Evolutionary conservation across 768 basidiomycete genomes (phyloP).

Genomic region (Baorangia bicolor): DNA sequence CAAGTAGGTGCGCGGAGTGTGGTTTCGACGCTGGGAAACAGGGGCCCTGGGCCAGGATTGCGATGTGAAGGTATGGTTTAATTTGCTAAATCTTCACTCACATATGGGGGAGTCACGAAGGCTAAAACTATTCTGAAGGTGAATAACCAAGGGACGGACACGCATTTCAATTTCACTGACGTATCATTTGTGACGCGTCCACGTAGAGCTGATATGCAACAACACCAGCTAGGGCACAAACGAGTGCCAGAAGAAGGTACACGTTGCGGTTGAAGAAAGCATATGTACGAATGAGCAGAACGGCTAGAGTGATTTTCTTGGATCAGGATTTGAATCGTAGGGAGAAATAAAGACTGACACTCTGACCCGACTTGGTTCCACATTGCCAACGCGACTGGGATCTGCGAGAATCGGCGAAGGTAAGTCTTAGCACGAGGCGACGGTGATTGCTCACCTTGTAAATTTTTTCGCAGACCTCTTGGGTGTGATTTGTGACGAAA

Average conservation of each 20-base stretch:
- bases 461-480: conserved; percentile 63
- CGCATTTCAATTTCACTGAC: conserved; percentile 39
- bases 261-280: conserved; percentile 82
- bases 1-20: conserved; percentile 79
- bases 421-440: neutral
- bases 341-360: conserved; percentile 40
- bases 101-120: conserved; percentile 63
- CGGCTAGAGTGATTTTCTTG: conserved; percentile 42
- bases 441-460: conserved; percentile 50
- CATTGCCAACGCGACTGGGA: conserved; percentile 79
- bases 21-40: conserved; percentile 83
- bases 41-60: conserved; percentile 52
- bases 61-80: neutral
- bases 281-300: conserved; percentile 80
- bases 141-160: conserved; percentile 5
- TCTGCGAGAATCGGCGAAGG: conserved; percentile 38
- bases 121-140: conserved; percentile 49
- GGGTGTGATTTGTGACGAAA: conserved; percentile 68
- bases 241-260: conserved; percentile 61
- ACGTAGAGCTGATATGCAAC: conserved; percentile 83
- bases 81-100: conserved; percentile 31
- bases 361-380: conserved; percentile 88
- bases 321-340: neutral
- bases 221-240: conserved; percentile 67
- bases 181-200: conserved; percentile 72